These are phyloP conservation scores for Sabuloglossum arenarium DNA, from an alignment of 495 filamentous ascomycete species.

Conservation along the genomic window DNA sequence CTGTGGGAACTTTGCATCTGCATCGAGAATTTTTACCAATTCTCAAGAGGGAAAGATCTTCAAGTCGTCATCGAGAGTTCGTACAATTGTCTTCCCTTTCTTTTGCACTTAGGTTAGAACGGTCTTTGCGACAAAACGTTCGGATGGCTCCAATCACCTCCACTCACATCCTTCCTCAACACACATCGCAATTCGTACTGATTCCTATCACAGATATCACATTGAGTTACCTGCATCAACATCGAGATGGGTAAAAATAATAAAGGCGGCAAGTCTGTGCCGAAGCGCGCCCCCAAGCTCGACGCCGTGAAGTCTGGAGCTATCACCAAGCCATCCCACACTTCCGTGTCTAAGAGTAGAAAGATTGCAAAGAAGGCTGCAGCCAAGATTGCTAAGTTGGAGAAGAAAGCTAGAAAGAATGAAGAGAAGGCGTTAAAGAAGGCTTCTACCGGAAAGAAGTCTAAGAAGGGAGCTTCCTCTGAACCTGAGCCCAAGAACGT, in stretches of 20 bases:
- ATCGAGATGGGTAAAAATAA: conserved; percentile 1
- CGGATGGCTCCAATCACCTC: background rate
- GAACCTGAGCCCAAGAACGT: conserved; percentile 14
- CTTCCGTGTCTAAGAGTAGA: conserved; percentile 20
- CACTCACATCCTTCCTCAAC: background rate
- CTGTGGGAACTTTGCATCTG: background rate
- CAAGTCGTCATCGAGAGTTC: background rate
- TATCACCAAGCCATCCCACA: conserved; percentile 21
- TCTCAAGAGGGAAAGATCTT: background rate
- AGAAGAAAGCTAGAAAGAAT: conserved; percentile 22
- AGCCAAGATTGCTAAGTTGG: conserved; percentile 15
- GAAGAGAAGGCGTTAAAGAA: conserved; percentile 28
- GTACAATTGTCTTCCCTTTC: background rate
- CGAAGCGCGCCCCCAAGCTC: conserved; percentile 26
- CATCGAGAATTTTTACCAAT: background rate
- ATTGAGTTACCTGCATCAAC: background rate
- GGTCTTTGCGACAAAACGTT: background rate
- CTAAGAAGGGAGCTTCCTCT: conserved; percentile 9
- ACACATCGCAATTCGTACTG: background rate
- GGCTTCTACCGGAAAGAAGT: conserved; percentile 16
- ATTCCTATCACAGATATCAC: background rate
- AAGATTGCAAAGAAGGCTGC: conserved; percentile 22
- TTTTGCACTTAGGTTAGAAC: background rate
- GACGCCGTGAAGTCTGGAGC: conserved; percentile 25
- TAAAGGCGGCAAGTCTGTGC: conserved; percentile 23